Conservation (phyloP, 2,329 filamentous ascomycete species). For the Macrophomina pseudophaseolina region DNA sequence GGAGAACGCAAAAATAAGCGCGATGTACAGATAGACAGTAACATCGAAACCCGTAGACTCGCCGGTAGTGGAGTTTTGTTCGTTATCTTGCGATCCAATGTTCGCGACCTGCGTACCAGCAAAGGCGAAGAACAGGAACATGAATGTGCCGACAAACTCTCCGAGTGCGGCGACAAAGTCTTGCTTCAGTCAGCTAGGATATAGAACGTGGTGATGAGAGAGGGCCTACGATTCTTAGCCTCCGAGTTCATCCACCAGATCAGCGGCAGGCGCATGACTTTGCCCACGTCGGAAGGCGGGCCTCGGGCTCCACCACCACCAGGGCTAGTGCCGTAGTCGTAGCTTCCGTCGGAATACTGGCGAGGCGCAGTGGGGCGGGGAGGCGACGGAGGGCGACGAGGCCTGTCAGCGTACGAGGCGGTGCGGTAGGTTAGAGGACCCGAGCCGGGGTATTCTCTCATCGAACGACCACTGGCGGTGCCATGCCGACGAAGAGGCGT, state of each 20-base stretch:
- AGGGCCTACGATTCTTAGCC: slow-evolving; percentile 41
- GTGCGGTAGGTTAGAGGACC: slow-evolving; percentile 6
- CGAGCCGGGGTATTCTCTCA: slow-evolving; percentile 5
- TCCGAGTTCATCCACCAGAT: slow-evolving; percentile 44
- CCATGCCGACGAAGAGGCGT: slow-evolving; percentile 10
- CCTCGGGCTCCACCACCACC: slow-evolving; percentile 7
- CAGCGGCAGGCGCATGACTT: slow-evolving; percentile 42
- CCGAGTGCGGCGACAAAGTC: slow-evolving; percentile 43
- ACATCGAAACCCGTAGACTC: slow-evolving; percentile 30
- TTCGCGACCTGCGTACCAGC: slow-evolving; percentile 46
- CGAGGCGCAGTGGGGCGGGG: not conserved
- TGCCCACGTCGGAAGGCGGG: slow-evolving; percentile 2
- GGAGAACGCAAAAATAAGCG: slow-evolving; percentile 44
- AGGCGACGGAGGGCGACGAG: slow-evolving; percentile 4
- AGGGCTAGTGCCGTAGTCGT: not conserved
- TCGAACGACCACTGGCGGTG: not conserved
- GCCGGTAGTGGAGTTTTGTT: slow-evolving; percentile 32
- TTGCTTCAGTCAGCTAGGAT: not conserved
- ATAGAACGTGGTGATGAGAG: not conserved
- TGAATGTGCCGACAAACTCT: slow-evolving; percentile 47
- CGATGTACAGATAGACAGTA: slow-evolving; percentile 43
- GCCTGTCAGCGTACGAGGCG: not conserved
- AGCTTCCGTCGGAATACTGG: slow-evolving; percentile 15
- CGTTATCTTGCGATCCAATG: slow-evolving; percentile 33
- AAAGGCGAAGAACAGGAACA: slow-evolving; percentile 49